Percentiles rank a stretch among this genome's conserved stretches.
These are phyloP conservation scores for Mycena epipterygia DNA, from an alignment of 768 basidiomycete genomes.

Conservation along the genomic window DNA sequence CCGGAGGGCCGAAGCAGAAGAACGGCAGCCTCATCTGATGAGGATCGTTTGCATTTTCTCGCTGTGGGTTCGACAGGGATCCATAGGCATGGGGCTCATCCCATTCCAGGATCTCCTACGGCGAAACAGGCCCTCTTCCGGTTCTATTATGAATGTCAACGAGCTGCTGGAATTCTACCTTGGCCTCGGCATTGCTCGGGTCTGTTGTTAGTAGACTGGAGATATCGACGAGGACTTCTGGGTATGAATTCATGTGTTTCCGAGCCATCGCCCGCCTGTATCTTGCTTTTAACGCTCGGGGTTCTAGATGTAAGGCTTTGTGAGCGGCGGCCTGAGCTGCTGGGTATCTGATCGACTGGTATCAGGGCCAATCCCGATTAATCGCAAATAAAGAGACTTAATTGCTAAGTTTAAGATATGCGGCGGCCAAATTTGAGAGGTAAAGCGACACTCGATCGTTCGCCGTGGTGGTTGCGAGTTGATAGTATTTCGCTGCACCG, in stretches of 20 bases:
- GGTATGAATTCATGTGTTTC: not conserved
- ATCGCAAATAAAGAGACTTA: not conserved
- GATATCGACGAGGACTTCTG: slow-evolving; percentile 14
- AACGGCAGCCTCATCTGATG: not conserved
- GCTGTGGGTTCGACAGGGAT: not conserved
- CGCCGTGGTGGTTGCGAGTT: not conserved
- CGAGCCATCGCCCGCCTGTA: slow-evolving; percentile 18
- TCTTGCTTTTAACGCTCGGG: slow-evolving; percentile 1
- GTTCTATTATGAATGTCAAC: not conserved
- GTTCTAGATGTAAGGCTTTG: not conserved
- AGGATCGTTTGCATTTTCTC: not conserved
- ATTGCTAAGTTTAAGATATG: not conserved
- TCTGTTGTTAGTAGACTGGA: not conserved
- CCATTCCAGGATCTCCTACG: not conserved
- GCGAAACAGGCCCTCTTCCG: not conserved
- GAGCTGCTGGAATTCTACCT: not conserved
- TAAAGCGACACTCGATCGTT: not conserved
- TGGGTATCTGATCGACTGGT: not conserved
- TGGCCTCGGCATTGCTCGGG: not conserved
- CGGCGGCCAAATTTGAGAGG: slow-evolving; percentile 11
- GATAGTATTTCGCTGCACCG: not conserved
- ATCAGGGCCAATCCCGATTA: not conserved
- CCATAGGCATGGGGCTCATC: not conserved
- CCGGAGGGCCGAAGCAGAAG: not conserved
- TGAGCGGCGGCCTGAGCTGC: not conserved